Evolutionary conservation across 2,329 filamentous ascomycete genomes (phyloP).

Genomic region (Aspergillus sp.): DNA sequence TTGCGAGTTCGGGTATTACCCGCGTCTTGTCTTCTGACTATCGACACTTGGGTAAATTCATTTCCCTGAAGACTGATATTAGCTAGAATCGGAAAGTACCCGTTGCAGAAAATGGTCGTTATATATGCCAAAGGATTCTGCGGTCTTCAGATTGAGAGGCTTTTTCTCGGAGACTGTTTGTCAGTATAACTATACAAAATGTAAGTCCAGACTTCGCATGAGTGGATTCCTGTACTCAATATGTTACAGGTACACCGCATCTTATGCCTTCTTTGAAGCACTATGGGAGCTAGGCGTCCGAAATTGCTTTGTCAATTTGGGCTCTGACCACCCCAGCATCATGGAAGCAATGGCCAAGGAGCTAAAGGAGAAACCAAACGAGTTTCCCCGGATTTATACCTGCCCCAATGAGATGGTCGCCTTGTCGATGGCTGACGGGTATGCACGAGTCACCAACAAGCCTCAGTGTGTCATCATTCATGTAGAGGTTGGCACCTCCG

Average conservation of each 20-base stretch:
- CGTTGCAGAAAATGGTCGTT: too few relatives aligned
- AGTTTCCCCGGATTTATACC: conserved; percentile 73
- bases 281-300: conserved; percentile 54
- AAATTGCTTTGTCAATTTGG: conserved; percentile 55
- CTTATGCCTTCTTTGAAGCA: conserved; percentile 79
- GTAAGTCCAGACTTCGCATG: too few relatives aligned
- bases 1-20: too few relatives aligned
- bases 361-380: conserved; percentile 62
- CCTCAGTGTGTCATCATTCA: conserved; percentile 78
- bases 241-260: conserved; percentile 58
- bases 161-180: too few relatives aligned
- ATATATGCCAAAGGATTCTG: too few relatives aligned
- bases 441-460: conserved; percentile 68
- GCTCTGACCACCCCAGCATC: conserved; percentile 67
- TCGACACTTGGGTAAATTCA: too few relatives aligned
- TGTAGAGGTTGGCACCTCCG: conserved; percentile 82
- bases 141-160: too few relatives aligned
- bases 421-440: conserved; percentile 80
- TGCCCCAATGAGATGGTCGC: conserved; percentile 87
- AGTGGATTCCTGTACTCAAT: too few relatives aligned
- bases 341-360: conserved; percentile 79
- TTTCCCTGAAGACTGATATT: too few relatives aligned
- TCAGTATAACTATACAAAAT: too few relatives aligned
- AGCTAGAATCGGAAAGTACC: too few relatives aligned
- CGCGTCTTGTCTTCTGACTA: too few relatives aligned